These are phyloP conservation scores for Stellera chamaejasme DNA, from an alignment of 345 rosid genomes.

Conservation along the genomic window DNA sequence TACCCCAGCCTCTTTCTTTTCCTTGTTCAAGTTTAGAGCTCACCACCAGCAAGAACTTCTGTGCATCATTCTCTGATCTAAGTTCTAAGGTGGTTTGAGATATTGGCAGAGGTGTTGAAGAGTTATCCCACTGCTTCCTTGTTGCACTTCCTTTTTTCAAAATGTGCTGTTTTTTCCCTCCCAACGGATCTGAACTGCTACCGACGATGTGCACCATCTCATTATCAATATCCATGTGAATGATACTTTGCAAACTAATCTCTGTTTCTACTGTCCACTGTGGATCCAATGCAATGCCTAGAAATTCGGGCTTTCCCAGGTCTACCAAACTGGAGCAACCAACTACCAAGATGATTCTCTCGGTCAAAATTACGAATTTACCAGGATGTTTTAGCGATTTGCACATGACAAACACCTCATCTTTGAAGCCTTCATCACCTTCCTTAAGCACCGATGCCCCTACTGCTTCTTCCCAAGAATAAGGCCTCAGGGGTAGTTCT, in stretches of 20 bases:
- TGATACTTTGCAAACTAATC: constrained; percentile 60
- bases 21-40: constrained; percentile 51
- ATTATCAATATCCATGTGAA: constrained; percentile 49
- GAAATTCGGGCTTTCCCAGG: constrained; percentile 52
- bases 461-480: constrained; percentile 92
- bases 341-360: constrained; percentile 49
- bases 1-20: constrained; percentile 46
- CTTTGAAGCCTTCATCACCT: constrained; percentile 53
- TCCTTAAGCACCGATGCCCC: constrained; percentile 64
- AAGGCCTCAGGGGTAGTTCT: constrained; percentile 75
- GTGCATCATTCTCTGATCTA: constrained; percentile 43
- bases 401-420: constrained; percentile 55
- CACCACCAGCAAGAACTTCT: constrained; percentile 39
- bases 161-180: constrained; percentile 49
- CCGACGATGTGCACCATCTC: constrained; percentile 65
- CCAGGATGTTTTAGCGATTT: constrained; percentile 69
- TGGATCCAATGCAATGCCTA: constrained; percentile 55
- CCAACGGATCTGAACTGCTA: constrained; percentile 55
- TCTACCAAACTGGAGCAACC: constrained; percentile 60
- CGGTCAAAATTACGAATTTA: constrained; percentile 53
- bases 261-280: constrained; percentile 73
- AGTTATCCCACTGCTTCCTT: constrained; percentile 45
- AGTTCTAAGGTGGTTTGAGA: constrained; percentile 63
- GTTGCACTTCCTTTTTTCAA: constrained; percentile 34
- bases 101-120: constrained; percentile 57